Evolutionary conservation across 139 green algal genomes (phyloP), one percentile per base, ranked within the genome.

Genomic region (Eudorina sp.): DNA sequence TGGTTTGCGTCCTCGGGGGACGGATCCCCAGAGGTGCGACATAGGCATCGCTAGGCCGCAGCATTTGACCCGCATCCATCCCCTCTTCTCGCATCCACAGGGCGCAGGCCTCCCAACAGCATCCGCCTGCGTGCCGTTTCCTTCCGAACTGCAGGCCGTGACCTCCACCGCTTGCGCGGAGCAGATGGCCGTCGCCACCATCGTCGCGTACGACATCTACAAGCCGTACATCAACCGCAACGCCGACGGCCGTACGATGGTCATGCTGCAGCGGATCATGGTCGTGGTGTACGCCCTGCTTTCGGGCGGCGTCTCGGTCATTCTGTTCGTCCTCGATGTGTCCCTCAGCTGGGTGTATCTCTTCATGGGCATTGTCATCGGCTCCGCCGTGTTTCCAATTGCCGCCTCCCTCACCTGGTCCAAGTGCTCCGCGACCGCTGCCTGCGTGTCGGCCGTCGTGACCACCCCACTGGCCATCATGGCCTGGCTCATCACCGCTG

Each of bases 101-200:
- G n/a, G n/a, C n/a, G n/a, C n/a, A n/a, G n/a, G n/a, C n/a, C 51
- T 60, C 27, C 68, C 68, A 76, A 9, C 27, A 27, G 34, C 68
- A 14, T 7, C 43, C 40, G 25, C 45, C 43, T 18, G 7, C 45
- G 13, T 83, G 29, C 8, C 34, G 31, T 21, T 58, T n/a, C n/a
- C 48, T 18, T 21, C 34, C 53, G 13, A 14, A 3, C 19, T 43
- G 29, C 58, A 86, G 79, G 85, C 97, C 79, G 96, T 99, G 29
- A 98, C 96, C 27, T 95, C 95, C 60, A 95, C 96, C 34, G 96
- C 94, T 40, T 97, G 92, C 68, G 94, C 96, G 14, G 96, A 99
- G 95, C 94, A 98, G 75, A 97, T 99, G 78, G 96, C 97, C 16
- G 97, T 99, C 0, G 95, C 94, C 23, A 96, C 95, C 40, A 94